Percentiles rank a stretch among this genome's conserved stretches.
phyloP scores from a whole-genome alignment of 2,329 filamentous ascomycete genomes.

The Claviceps capensis region DNA sequence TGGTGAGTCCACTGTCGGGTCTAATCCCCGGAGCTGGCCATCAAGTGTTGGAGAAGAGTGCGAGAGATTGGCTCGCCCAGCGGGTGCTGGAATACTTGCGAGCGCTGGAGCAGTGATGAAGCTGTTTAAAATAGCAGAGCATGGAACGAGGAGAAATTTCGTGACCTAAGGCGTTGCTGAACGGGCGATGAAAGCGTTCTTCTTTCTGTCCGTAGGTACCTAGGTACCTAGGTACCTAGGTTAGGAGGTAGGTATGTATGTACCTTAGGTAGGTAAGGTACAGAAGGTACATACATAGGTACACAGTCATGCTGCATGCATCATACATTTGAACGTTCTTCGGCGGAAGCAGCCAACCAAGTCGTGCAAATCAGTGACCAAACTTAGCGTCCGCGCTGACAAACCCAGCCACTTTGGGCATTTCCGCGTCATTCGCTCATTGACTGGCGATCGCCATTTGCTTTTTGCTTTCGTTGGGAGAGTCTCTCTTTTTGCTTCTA shows the following conservation, averaged over 20 bases:
- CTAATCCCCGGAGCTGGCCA: constrained; percentile 40
- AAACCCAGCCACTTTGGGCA: constrained; percentile 2
- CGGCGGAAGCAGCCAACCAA: background rate
- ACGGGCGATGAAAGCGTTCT: no score
- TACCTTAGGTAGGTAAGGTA: no score
- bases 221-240: no score
- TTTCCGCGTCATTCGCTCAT: constrained; percentile 1
- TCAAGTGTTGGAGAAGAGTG: constrained; percentile 29
- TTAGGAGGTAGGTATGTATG: no score
- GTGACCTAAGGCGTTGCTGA: background rate
- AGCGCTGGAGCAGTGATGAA: constrained; percentile 9
- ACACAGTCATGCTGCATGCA: no score
- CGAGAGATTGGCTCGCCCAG: constrained; percentile 35
- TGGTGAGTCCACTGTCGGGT: constrained; percentile 36
- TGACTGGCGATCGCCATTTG: background rate
- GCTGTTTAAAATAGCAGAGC: background rate
- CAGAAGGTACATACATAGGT: no score
- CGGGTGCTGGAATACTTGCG: constrained; percentile 33
- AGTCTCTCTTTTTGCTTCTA: background rate
- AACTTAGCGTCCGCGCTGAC: constrained; percentile 7
- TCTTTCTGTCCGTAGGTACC: no score
- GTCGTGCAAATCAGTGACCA: background rate
- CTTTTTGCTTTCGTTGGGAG: background rate
- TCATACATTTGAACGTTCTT: background rate
- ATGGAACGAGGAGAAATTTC: background rate